Evolutionary conservation across 176 grass and related monocot species (phyloP).

Genomic region (Zea mays): Zm-B73-REFERENCE-NAM-5.0 NC_050103.1:98431001-98431500

Average conservation of each 20-base stretch:
- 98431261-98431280: neutral
- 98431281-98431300: neutral
- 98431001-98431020: slow-evolving; percentile 52
- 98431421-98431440: neutral
- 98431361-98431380: neutral
- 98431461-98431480: neutral
- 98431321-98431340: neutral
- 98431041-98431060: slow-evolving; percentile 6
- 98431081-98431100: neutral
- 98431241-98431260: neutral
- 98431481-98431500: neutral
- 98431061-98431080: neutral
- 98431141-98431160: neutral
- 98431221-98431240: neutral
- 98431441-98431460: neutral
- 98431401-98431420: neutral
- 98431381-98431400: neutral
- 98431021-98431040: neutral
- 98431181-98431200: neutral
- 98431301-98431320: neutral
- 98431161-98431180: neutral
- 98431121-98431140: neutral
- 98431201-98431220: neutral
- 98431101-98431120: neutral
- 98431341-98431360: neutral